Evolutionary conservation across 345 rosid species (phyloP).

Genomic region (Pistacia integerrima): DNA sequence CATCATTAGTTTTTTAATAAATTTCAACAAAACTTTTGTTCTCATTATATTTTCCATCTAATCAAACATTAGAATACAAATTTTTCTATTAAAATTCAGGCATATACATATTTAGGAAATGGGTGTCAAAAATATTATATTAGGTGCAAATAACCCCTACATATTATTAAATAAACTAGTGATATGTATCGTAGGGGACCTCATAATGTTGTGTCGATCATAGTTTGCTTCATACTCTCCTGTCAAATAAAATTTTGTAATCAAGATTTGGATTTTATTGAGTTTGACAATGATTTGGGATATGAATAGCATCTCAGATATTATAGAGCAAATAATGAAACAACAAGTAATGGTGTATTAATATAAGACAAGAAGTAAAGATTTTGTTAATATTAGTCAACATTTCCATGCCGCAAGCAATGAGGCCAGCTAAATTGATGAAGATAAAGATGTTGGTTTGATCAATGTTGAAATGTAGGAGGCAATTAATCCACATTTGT

Average conservation of each 20-base stretch:
- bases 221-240: not conserved
- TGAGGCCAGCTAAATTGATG: constrained; percentile 14
- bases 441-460: too few species aligned
- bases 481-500: too few species aligned
- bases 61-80: too few species aligned
- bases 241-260: not conserved
- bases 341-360: not conserved
- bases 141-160: too few species aligned
- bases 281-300: not conserved
- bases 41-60: too few species aligned
- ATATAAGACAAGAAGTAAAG: not conserved
- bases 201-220: not conserved
- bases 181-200: not conserved
- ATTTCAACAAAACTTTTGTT: too few species aligned
- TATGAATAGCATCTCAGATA: not conserved
- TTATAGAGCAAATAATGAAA: not conserved
- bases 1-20: too few species aligned
- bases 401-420: constrained; percentile 10
- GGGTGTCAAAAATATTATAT: too few species aligned
- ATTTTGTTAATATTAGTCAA: not conserved
- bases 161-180: too few species aligned
- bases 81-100: too few species aligned
- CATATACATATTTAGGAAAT: too few species aligned
- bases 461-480: not conserved
- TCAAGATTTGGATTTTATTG: not conserved